phyloP scores from a whole-genome alignment of 2,329 filamentous ascomycete genomes.

The Colletotrichum sidae region DNA sequence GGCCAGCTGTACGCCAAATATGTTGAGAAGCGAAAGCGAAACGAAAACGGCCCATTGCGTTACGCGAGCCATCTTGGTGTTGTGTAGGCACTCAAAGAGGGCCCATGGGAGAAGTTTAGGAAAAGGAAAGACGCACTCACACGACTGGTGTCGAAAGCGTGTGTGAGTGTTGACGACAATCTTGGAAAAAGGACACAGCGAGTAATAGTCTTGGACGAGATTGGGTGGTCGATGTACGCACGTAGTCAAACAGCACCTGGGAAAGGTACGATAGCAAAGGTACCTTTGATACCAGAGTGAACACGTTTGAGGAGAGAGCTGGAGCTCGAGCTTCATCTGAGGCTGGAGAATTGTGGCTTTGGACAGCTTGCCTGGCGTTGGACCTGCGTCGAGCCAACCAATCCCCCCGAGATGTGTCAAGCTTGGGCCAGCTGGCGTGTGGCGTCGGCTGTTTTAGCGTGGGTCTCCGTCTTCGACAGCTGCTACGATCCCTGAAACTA shows the following conservation, averaged over 20 bases:
- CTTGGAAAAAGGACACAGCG: too few relatives aligned
- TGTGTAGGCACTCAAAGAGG: slow-evolving; percentile 22
- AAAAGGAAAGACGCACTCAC: slow-evolving; percentile 13
- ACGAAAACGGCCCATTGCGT: slow-evolving; percentile 45
- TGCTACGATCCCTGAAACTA: slow-evolving; percentile 37
- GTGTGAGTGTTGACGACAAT: slow-evolving; percentile 6
- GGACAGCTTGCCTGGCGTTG: slow-evolving; percentile 25
- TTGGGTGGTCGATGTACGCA: too few relatives aligned
- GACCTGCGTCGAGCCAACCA: slow-evolving; percentile 17
- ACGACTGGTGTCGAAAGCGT: slow-evolving; percentile 19
- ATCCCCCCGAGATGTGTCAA: background rate
- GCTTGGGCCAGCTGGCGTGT: slow-evolving; percentile 30
- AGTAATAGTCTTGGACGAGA: too few relatives aligned
- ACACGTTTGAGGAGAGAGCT: slow-evolving; percentile 36
- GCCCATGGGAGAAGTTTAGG: slow-evolving; percentile 27
- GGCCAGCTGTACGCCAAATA: slow-evolving; percentile 39
- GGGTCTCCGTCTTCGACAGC: slow-evolving; percentile 15
- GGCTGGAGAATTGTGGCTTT: slow-evolving; percentile 34
- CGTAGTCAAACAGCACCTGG: background rate
- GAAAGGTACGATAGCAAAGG: slow-evolving; percentile 26
- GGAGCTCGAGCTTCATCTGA: slow-evolving; percentile 18
- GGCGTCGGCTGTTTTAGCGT: slow-evolving; percentile 32
- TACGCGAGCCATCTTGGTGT: slow-evolving; percentile 39
- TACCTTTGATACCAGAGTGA: slow-evolving; percentile 31
- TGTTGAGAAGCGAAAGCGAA: slow-evolving; percentile 39